Evolutionary conservation across 2,329 filamentous ascomycete species (phyloP), one percentile per base, ranked within the genome.

Genomic region (Berkeleyomyces basicola): DNA sequence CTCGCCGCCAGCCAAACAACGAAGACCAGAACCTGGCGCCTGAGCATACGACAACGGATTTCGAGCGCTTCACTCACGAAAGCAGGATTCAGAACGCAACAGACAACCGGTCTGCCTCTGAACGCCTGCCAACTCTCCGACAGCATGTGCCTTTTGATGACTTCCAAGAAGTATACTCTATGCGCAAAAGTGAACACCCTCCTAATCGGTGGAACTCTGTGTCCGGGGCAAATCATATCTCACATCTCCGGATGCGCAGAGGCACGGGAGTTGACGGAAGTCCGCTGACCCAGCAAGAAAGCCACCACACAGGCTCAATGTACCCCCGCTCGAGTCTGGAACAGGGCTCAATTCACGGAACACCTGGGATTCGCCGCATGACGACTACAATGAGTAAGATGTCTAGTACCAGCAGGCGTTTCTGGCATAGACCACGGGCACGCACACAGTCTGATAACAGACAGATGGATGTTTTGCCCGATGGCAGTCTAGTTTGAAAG

Each of bases 151-250:
- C 67, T 10, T 69, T 74, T 58, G 71, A 71, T 44, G 71, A 79
- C 66, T 76, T 76, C 70, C 72, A 75, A 62, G 74, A 79, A 61
- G 75, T 79, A 0, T 79, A 66, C 58, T 62, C 64, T 7, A 59
- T 63, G 63, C 63, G 63, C 47, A 62, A 63, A 43, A 62, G 53
- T 14, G 51, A 49, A 42, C 44, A 44, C 14, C 23, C 55, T 0
- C 47, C 59, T 46, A 61, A 60, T 31, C 55, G 63, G 14, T 62
- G 61, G 63, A 62, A 65, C 58, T 61, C 63, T 31, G 57, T 61
- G 7, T 36, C 59, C 14, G 57, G 42, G 9, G 44, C 46, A 5
- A 61, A 62, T 33, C 58, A 63, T 31, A 44, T 49, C 3, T 40
- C 63, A 14, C 59, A 62, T 31, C 37, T 64, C 14, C 59, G 63